Conservation (phyloP, 2,329 filamentous ascomycete species). For the Atkinsonella texensis region DNA sequence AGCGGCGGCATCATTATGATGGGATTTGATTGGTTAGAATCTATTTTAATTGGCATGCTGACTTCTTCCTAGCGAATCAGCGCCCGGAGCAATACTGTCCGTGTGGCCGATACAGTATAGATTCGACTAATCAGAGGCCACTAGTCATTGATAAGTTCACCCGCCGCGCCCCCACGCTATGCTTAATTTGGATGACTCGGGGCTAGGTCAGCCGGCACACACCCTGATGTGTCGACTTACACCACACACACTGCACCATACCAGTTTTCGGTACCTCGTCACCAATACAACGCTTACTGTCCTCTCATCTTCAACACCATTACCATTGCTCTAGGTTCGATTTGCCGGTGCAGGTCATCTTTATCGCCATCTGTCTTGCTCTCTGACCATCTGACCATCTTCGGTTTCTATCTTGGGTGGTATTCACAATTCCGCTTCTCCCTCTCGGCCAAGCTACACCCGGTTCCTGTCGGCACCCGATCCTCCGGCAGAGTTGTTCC, state of each 20-base stretch:
- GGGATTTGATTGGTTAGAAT: too few species aligned
- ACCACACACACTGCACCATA: background rate
- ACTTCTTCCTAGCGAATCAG: too few species aligned
- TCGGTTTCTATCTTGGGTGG: background rate
- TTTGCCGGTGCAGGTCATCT: background rate
- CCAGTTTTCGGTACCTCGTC: background rate
- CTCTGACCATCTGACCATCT: background rate
- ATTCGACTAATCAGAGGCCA: too few species aligned
- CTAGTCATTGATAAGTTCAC: too few species aligned
- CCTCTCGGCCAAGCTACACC: background rate
- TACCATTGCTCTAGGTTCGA: background rate
- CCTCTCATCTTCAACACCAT: background rate
- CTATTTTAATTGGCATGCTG: too few species aligned
- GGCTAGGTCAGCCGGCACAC: too few species aligned
- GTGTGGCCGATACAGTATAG: too few species aligned
- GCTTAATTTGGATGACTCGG: too few species aligned
- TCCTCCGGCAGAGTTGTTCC: background rate
- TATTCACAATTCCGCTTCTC: background rate
- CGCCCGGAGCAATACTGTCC: too few species aligned
- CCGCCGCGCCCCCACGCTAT: too few species aligned
- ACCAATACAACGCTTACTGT: background rate
- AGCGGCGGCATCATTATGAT: too few species aligned
- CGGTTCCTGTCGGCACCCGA: background rate
- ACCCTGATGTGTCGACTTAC: background rate
- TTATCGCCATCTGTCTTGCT: background rate